These are phyloP conservation scores for Hansfordia pulvinata DNA, from an alignment of 2,329 filamentous ascomycete genomes.

Conservation along the genomic window DNA sequence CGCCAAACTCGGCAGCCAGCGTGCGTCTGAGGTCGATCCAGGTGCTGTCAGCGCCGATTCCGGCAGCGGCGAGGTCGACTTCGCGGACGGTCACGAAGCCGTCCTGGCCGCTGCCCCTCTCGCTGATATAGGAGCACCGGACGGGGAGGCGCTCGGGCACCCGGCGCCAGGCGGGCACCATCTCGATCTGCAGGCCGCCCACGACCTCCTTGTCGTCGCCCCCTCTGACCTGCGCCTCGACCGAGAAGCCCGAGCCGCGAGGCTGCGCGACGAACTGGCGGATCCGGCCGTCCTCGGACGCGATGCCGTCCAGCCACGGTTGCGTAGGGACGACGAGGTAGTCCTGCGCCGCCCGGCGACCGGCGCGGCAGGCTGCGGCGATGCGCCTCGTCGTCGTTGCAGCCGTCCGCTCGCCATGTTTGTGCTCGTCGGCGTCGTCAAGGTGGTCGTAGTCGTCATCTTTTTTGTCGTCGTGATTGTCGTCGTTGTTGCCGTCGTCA, in stretches of 20 bases:
- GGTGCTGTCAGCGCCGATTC: conserved; percentile 1
- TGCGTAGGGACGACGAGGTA: conserved; percentile 22
- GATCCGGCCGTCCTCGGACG: conserved; percentile 19
- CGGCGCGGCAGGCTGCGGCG: conserved; percentile 4
- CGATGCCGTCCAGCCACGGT: conserved; percentile 26
- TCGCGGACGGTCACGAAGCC: too few relatives aligned
- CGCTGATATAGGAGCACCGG: too few relatives aligned
- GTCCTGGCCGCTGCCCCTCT: too few relatives aligned
- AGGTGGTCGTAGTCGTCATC: too few relatives aligned
- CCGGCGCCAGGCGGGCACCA: too few relatives aligned
- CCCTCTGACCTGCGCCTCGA: conserved; percentile 30
- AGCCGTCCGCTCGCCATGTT: conserved; percentile 15
- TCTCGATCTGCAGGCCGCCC: conserved; percentile 29
- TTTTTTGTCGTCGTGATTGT: too few relatives aligned
- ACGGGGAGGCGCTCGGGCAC: too few relatives aligned
- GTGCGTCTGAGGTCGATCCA: neutral
- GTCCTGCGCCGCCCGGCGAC: conserved; percentile 8
- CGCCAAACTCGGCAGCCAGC: conserved; percentile 1
- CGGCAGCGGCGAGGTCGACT: too few relatives aligned
- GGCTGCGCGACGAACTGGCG: conserved; percentile 35
- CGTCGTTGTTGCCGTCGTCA: too few relatives aligned
- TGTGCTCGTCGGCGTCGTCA: too few relatives aligned
- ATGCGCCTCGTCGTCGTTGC: conserved; percentile 9
- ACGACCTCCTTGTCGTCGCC: conserved; percentile 21
- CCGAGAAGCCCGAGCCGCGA: conserved; percentile 23